Percentiles rank a stretch among this genome's conserved stretches.
Conservation (phyloP, 306 rosid species). For the Malus sieversii region DNA sequence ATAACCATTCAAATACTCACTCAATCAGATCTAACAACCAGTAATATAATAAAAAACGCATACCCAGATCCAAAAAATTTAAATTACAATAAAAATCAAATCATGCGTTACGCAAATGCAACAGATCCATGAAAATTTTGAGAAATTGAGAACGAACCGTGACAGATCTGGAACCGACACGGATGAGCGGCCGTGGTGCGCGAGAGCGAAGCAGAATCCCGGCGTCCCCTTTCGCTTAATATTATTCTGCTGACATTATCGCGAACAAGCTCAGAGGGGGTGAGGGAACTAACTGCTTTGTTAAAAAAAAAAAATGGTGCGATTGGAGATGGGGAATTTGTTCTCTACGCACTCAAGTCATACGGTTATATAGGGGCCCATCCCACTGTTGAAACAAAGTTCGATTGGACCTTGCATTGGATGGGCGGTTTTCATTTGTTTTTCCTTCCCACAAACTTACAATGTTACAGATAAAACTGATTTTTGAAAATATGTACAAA, state of each 20-base stretch:
- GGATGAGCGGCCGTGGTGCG: neutral
- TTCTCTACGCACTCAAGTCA: neutral
- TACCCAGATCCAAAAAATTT: neutral
- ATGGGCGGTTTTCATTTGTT: neutral
- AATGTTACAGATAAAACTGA: too few species aligned
- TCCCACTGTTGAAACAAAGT: neutral
- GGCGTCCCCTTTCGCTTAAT: neutral
- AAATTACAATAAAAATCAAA: neutral
- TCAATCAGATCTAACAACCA: neutral
- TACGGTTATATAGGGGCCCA: neutral
- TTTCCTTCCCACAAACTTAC: too few species aligned
- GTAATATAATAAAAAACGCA: neutral
- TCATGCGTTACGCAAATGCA: neutral
- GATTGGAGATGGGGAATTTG: neutral
- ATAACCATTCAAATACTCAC: neutral
- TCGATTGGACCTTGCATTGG: neutral
- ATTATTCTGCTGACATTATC: neutral
- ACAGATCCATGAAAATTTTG: neutral
- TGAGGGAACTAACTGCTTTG: neutral
- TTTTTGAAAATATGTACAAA: too few species aligned
- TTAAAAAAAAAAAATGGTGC: neutral
- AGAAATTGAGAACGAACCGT: conserved; percentile 2
- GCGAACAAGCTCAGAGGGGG: neutral
- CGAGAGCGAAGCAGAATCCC: neutral
- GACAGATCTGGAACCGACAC: neutral